Base-by-base conservation (phyloP, 2,329 filamentous ascomycete genomes). In the Colletotrichum tropicicola region DNA sequence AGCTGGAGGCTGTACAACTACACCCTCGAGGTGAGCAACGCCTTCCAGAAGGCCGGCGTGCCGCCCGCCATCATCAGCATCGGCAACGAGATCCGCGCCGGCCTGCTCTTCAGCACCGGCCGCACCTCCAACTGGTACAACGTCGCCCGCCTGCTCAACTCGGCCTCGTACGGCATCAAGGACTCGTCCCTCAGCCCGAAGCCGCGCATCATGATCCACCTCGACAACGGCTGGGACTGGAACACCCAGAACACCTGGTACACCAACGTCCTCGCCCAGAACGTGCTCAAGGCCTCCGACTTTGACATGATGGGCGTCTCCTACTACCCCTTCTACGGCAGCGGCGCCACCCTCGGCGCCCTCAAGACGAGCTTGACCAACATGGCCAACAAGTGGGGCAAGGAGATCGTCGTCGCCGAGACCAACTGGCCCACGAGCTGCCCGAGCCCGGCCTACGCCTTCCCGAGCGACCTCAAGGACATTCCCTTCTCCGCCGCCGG, bases 191-290 rank as follows among this genome's bases (percentile, higher is more conserved):
- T 91, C 25, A 74, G 74, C 41, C 80, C 84, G 0, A 83, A 85
- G 67, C 89, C 90, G 2, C 86, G 89, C 73, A 91, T 92, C 74
- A 89, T 93, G 88, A 86, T 93, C 41, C 91, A 93, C 71, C 82
- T 92, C 4, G 90, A 93, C 74, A 90, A 92, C 71, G 91, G 91
- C n/a, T 93, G 90, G 89, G 84, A 90, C 68, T 91, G 87, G 88
- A 80, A 77, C 4, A 85, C 85, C 3, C 90, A 92, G 73, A 78
- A 90, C 66, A 89, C 83, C 79, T 92, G 87, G 75, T 93, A 92
- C 77, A 83, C 83, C 23, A 80, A 79, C 3, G 83, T 90, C 0
- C 79, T 91, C 0, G 80, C 73, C 7, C 76, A 79, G 23, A 88
- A 85, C 2, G 79, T 80, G 1, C 78, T 90, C 3, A 72, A 74